Conservation (phyloP, 2,329 filamentous ascomycete species). For the Clonostachys chloroleuca region DNA sequence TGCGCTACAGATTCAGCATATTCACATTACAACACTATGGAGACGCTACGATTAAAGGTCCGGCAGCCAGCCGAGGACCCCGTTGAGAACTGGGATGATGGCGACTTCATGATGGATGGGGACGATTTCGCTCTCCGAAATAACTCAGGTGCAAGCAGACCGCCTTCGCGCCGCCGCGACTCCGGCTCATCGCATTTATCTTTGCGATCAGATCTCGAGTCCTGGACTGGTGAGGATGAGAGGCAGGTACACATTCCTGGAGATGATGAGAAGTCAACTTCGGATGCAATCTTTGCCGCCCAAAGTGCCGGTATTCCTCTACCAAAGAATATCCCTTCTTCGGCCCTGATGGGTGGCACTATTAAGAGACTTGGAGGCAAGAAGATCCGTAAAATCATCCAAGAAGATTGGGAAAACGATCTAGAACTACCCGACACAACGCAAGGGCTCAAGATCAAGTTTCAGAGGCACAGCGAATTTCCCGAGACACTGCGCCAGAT, state of each 20-base stretch:
- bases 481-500: slow-evolving; percentile 67
- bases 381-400: slow-evolving; percentile 67
- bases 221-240: slow-evolving; percentile 75
- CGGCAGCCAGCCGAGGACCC: slow-evolving; percentile 51
- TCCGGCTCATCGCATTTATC: slow-evolving; percentile 80
- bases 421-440: slow-evolving; percentile 61
- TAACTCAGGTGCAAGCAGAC: slow-evolving; percentile 26
- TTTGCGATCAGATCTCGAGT: slow-evolving; percentile 77
- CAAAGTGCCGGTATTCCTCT: slow-evolving; percentile 89
- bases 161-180: slow-evolving; percentile 54
- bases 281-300: slow-evolving; percentile 83
- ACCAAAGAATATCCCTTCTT: slow-evolving; percentile 79
- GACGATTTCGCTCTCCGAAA: slow-evolving; percentile 60
- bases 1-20: too few relatives aligned
- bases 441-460: slow-evolving; percentile 61
- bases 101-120: slow-evolving; percentile 66
- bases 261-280: slow-evolving; percentile 78
- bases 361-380: slow-evolving; percentile 83
- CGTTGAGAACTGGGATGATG: slow-evolving; percentile 77
- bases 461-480: slow-evolving; percentile 54
- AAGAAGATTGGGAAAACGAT: slow-evolving; percentile 80
- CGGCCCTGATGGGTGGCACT: slow-evolving; percentile 84
- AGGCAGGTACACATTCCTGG: slow-evolving; percentile 81
- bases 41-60: slow-evolving; percentile 47
- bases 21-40: slow-evolving; percentile 33